phyloP scores from a whole-genome alignment of 148 eudicot species.

The Rhododendron williamsianum region DNA sequence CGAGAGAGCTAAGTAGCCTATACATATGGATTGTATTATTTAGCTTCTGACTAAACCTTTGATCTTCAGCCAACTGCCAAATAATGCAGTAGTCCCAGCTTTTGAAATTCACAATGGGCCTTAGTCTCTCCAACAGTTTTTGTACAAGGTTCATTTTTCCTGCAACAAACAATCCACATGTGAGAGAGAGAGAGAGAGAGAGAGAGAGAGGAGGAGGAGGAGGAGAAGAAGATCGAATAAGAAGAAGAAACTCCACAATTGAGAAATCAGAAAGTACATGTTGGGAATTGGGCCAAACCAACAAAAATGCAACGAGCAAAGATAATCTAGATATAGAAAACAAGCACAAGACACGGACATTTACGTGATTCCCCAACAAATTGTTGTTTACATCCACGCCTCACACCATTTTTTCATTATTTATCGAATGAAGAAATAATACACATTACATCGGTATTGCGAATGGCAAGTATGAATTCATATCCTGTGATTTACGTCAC shows the following conservation, averaged over 20 bases:
- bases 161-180: constrained; percentile 10
- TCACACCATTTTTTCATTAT: background rate
- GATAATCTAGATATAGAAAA: background rate
- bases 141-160: constrained; percentile 37
- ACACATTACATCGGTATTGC: too few species aligned
- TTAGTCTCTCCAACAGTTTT: constrained; percentile 50
- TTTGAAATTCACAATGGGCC: constrained; percentile 56
- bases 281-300: background rate
- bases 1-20: background rate
- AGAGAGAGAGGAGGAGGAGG: too few species aligned
- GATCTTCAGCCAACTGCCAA: constrained; percentile 84
- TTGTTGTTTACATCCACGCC: background rate
- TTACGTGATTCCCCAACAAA: background rate
- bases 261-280: background rate
- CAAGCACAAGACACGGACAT: background rate
- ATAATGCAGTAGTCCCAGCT: constrained; percentile 82
- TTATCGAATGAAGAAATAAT: background rate
- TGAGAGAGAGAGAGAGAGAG: too few species aligned
- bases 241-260: background rate
- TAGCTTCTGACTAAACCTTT: constrained; percentile 37
- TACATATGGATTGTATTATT: background rate
- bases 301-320: background rate
- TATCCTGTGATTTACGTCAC: background rate
- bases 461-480: background rate
- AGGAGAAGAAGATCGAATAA: too few species aligned